A percentile compares a stretch with the other conserved stretches of the same genome.
Conservation (phyloP, 495 filamentous ascomycete genomes). For the Penicillium tannophilum region DNA sequence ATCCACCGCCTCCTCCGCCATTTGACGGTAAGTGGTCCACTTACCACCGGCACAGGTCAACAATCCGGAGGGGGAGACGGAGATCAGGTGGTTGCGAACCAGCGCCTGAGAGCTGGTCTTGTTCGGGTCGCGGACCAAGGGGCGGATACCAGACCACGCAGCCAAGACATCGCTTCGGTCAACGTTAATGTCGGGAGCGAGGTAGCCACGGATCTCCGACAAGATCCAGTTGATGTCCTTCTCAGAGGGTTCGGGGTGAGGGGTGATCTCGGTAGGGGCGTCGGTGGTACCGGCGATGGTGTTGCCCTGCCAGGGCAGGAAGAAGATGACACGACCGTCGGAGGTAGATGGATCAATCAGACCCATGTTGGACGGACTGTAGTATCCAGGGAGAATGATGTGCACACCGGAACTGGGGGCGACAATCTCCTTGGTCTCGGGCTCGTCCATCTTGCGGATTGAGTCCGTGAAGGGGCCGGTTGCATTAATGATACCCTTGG, state of each 20-base stretch:
- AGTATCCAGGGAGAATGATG: constrained; percentile 93
- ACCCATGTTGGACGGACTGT: constrained; percentile 92
- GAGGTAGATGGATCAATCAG: constrained; percentile 94
- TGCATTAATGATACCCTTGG: constrained; percentile 94
- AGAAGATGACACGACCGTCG: constrained; percentile 97
- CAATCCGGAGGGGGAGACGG: constrained; percentile 82
- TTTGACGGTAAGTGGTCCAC: constrained; percentile 98
- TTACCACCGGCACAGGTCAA: constrained; percentile 96
- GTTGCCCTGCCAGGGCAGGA: constrained; percentile 98
- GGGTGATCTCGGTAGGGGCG: constrained; percentile 74
- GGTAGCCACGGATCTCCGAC: constrained; percentile 83
- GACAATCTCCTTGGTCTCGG: constrained; percentile 77
- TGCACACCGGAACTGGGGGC: constrained; percentile 94
- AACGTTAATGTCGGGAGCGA: constrained; percentile 91
- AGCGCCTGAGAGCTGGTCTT: constrained; percentile 92
- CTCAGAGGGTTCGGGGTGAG: constrained; percentile 87
- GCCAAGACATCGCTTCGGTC: constrained; percentile 93
- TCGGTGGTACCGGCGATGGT: constrained; percentile 98
- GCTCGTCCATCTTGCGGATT: constrained; percentile 88
- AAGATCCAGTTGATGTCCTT: constrained; percentile 97
- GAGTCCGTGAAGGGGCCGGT: constrained; percentile 95
- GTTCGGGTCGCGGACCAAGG: constrained; percentile 91
- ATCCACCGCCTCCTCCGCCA: constrained; percentile 97
- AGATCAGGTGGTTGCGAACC: constrained; percentile 92
- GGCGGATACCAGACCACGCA: constrained; percentile 93